A percentile compares a stretch with the other conserved stretches of the same genome.
Evolutionary conservation across 116 monocot species (phyloP).

Genomic region (Cymodocea nodosa): DNA sequence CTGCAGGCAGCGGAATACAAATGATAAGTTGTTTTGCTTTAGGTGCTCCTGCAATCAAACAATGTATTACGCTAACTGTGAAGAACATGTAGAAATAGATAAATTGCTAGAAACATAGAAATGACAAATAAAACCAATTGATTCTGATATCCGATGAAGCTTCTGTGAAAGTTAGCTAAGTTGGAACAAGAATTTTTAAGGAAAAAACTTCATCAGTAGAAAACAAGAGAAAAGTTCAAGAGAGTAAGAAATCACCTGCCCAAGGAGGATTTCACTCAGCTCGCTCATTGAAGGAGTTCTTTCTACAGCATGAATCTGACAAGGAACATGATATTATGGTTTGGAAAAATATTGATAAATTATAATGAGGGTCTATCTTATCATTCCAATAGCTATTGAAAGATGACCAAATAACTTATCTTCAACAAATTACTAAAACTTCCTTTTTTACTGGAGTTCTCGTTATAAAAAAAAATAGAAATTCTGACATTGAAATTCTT

Average conservation of each 20-base stretch:
- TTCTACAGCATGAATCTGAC: constrained; percentile 86
- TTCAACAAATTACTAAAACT: too few relatives aligned
- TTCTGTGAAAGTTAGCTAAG: neutral
- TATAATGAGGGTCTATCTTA: neutral
- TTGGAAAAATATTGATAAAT: neutral
- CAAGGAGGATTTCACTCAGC: constrained; percentile 91
- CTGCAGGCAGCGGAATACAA: constrained; percentile 96
- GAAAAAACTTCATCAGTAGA: neutral
- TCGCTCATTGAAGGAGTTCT: constrained; percentile 95
- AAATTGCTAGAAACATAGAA: neutral
- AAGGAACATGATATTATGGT: constrained; percentile 9
- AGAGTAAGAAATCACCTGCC: constrained; percentile 34
- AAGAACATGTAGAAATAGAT: neutral
- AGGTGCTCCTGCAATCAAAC: constrained; percentile 63
- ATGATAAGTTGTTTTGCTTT: constrained; percentile 85
- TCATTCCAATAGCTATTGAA: neutral
- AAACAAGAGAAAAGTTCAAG: neutral
- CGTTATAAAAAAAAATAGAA: too few relatives aligned
- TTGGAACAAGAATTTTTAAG: neutral
- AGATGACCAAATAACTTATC: too few relatives aligned
- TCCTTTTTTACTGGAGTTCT: too few relatives aligned
- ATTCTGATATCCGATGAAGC: neutral
- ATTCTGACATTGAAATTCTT: too few relatives aligned
- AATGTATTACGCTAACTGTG: neutral
- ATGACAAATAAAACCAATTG: neutral